These are phyloP conservation scores for Tricholoma bakamatsutake DNA, from an alignment of 768 basidiomycete species.

Conservation along the genomic window DNA sequence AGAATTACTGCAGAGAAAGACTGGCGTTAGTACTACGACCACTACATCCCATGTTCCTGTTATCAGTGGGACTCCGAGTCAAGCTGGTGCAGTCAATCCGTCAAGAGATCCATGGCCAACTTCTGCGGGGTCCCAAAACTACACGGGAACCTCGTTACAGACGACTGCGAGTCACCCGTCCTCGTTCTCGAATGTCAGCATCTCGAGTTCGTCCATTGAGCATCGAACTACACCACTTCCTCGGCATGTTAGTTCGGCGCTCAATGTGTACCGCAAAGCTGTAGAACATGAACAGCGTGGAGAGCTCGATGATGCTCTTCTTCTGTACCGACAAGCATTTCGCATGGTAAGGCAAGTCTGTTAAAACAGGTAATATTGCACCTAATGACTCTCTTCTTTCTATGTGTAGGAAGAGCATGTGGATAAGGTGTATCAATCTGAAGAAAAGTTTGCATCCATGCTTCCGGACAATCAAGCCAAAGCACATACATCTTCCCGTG, in stretches of 20 bases:
- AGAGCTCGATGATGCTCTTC: slow-evolving; percentile 68
- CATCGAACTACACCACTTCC: slow-evolving; percentile 24
- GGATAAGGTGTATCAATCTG: slow-evolving; percentile 60
- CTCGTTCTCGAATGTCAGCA: slow-evolving; percentile 10
- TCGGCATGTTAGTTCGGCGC: slow-evolving; percentile 38
- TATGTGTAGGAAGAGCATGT: slow-evolving; percentile 53
- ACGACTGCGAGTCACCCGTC: slow-evolving; percentile 12
- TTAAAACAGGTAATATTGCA: background rate
- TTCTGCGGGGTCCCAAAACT: background rate
- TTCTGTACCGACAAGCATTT: slow-evolving; percentile 77
- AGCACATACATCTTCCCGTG: slow-evolving; percentile 3
- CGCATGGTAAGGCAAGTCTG: slow-evolving; percentile 36
- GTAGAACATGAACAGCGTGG: slow-evolving; percentile 69
- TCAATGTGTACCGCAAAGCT: slow-evolving; percentile 65
- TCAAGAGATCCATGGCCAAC: background rate
- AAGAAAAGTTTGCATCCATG: slow-evolving; percentile 42
- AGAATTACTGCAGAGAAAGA: slow-evolving; percentile 47
- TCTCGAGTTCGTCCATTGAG: slow-evolving; percentile 19
- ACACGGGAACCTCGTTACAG: slow-evolving; percentile 15
- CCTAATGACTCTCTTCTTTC: slow-evolving; percentile 2
- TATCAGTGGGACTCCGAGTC: background rate
- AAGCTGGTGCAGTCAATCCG: background rate
- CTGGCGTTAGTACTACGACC: slow-evolving; percentile 5
- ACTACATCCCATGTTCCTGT: slow-evolving; percentile 1
- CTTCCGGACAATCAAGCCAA: slow-evolving; percentile 14